phyloP scores from a whole-genome alignment of 1,284 basidiomycete species.

The Malassezia sp. region DNA sequence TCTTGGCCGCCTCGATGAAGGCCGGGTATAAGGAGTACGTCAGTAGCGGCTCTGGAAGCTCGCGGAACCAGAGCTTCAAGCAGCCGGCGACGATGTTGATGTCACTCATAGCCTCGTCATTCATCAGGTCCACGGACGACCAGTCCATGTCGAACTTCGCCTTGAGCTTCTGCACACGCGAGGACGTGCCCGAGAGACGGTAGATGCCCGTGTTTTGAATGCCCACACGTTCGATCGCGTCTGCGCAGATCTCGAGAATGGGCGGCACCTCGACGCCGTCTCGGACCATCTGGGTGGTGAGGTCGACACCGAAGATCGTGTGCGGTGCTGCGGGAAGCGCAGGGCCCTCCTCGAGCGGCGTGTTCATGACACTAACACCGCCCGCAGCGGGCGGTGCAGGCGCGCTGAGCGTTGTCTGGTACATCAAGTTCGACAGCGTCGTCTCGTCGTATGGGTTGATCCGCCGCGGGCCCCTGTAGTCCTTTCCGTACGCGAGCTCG shows the following conservation, averaged over 20 bases:
- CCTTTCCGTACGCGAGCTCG: conserved; percentile 64
- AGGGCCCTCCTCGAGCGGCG: neutral
- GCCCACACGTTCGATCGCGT: conserved; percentile 67
- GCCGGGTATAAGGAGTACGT: conserved; percentile 72
- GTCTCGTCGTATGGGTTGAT: conserved; percentile 47
- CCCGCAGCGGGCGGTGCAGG: neutral
- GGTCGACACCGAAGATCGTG: conserved; percentile 65
- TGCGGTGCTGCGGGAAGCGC: conserved; percentile 18
- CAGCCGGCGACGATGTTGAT: conserved; percentile 91
- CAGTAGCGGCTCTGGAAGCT: conserved; percentile 84
- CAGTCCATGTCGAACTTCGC: conserved; percentile 60
- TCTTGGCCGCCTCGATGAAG: conserved; percentile 90
- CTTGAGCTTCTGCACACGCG: conserved; percentile 73
- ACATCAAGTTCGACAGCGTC: conserved; percentile 26
- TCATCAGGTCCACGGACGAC: conserved; percentile 33
- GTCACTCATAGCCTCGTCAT: conserved; percentile 55
- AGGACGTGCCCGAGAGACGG: conserved; percentile 79
- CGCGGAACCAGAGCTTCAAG: conserved; percentile 90
- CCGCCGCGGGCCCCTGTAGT: conserved; percentile 43
- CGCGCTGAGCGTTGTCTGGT: conserved; percentile 3
- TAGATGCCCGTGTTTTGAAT: conserved; percentile 80
- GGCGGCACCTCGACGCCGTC: conserved; percentile 79
- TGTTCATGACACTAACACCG: too few species aligned
- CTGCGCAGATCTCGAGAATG: conserved; percentile 77
- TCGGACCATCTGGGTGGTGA: conserved; percentile 78